Evolutionary conservation across 2,329 filamentous ascomycete genomes (phyloP), one percentile per base, ranked within the genome.

Genomic region (Exophiala calicioides): DNA sequence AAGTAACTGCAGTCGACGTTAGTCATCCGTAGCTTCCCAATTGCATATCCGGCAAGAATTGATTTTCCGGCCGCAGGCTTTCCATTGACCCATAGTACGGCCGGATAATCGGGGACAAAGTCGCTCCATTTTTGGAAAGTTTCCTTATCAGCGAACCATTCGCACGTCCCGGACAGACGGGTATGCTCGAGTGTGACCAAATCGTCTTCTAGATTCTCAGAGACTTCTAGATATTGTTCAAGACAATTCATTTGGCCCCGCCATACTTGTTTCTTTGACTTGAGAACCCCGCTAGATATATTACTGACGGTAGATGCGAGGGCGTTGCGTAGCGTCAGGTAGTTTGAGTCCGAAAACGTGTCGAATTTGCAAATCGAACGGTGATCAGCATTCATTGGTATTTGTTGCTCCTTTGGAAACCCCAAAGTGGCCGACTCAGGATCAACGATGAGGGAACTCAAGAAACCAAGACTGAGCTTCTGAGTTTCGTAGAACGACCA

Each of bases 401-500:
- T 65, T 1, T 66, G 65, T 1, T 59, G 60, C 52, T 75, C 73
- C 2, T 60, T 60, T 1, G 62, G 65, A 47, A 71, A 74, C 0
- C 69, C 71, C 3, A 75, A 62, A 0, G 67, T 60, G 0, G 72
- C 65, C 0, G 71, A 72, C 3, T 72, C 66, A 5, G 65, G 66
- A 5, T 69, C 61, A 4, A 74, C 56, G n/a, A n/a, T n/a, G n/a
- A n/a, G n/a, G n/a, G n/a, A n/a, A n/a, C n/a, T n/a, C n/a, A n/a
- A n/a, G n/a, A n/a, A n/a, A n/a, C n/a, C n/a, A n/a, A n/a, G n/a
- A n/a, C n/a, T n/a, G n/a, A n/a, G n/a, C n/a, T n/a, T n/a, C 3
- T 61, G 57, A 15, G 69, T 75, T 48, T 76, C 74, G 52, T 73
- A 75, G 53, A 76, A 77, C 0, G 71, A 75, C 55, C 63, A 65